phyloP scores from a whole-genome alignment of 768 basidiomycete species.

The Tylopilus cervinicoccineus region DNA sequence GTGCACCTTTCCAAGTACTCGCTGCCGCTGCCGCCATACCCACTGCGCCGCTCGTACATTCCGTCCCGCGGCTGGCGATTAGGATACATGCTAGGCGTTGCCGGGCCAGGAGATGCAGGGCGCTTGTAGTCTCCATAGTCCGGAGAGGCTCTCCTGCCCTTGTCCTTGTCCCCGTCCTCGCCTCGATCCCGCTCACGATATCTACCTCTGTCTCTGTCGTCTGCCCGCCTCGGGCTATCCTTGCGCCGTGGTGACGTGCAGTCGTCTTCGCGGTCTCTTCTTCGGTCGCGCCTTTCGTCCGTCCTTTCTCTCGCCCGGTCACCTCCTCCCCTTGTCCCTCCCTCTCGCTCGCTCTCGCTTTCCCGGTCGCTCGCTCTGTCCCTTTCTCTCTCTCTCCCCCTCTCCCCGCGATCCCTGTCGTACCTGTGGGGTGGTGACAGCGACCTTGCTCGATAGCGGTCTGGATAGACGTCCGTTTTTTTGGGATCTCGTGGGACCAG shows the following conservation, averaged over 20 bases:
- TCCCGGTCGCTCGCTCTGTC: conserved; percentile 22
- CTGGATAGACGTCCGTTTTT: conserved; percentile 12
- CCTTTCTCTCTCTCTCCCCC: conserved; percentile 22
- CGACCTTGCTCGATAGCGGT: conserved; percentile 36
- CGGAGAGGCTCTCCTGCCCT: conserved; percentile 44
- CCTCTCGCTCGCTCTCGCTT: conserved; percentile 11
- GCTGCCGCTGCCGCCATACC: conserved; percentile 31
- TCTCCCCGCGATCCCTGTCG: conserved; percentile 29
- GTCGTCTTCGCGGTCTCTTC: not conserved
- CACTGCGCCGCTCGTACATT: conserved; percentile 22
- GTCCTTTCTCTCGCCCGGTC: not conserved
- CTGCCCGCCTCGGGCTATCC: conserved; percentile 1
- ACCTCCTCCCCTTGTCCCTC: not conserved
- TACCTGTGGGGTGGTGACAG: conserved; percentile 39
- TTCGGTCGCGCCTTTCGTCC: conserved; percentile 3
- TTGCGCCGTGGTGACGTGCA: conserved; percentile 5
- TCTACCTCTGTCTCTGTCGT: conserved; percentile 18
- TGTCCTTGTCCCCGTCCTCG: conserved; percentile 14
- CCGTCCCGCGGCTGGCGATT: conserved; percentile 25
- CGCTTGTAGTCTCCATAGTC: conserved; percentile 57
- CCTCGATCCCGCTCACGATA: conserved; percentile 24
- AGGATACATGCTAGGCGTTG: conserved; percentile 56
- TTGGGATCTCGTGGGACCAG: conserved; percentile 50
- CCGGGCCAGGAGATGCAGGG: conserved; percentile 36
- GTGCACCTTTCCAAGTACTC: conserved; percentile 72